Conservation (phyloP, 1,284 basidiomycete species). For the Rhodotorula sp. region DNA sequence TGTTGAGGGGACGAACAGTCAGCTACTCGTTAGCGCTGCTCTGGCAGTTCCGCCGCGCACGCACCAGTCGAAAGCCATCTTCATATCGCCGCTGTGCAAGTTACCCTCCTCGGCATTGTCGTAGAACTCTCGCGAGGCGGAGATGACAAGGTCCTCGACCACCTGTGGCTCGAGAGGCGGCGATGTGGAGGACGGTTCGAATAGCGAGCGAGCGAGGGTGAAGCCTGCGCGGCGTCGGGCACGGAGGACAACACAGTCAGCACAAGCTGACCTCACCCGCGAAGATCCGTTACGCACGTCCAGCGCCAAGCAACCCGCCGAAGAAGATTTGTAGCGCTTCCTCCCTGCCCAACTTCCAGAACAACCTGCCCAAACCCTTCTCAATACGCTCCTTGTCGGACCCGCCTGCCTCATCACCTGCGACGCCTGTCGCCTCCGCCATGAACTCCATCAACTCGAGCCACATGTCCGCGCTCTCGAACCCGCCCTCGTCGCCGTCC, state of each 20-base stretch:
- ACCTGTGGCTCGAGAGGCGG: constrained; percentile 56
- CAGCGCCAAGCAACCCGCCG: constrained; percentile 74
- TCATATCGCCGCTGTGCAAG: constrained; percentile 89
- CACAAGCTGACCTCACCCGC: too few relatives aligned
- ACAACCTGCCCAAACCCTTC: constrained; percentile 58
- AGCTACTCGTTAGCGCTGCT: too few relatives aligned
- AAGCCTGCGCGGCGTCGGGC: constrained; percentile 61
- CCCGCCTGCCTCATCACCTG: constrained; percentile 37
- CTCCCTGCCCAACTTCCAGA: constrained; percentile 67
- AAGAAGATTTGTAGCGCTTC: constrained; percentile 79
- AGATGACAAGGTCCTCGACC: constrained; percentile 74
- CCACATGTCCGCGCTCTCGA: constrained; percentile 72
- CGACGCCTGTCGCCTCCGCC: constrained; percentile 57
- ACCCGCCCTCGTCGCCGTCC: constrained; percentile 46
- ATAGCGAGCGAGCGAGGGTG: constrained; percentile 66
- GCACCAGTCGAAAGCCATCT: constrained; percentile 88
- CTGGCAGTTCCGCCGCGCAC: not conserved
- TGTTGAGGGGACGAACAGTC: not conserved
- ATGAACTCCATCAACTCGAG: constrained; percentile 82
- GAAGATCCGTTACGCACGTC: constrained; percentile 63
- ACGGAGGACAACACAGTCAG: constrained; percentile 6
- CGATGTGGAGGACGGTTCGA: constrained; percentile 59
- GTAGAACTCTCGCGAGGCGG: constrained; percentile 81
- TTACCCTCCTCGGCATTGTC: constrained; percentile 89
- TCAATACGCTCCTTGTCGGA: constrained; percentile 42